phyloP scores from a whole-genome alignment of 352 stramenopile genomes.

The Porosira glacialis region DNA sequence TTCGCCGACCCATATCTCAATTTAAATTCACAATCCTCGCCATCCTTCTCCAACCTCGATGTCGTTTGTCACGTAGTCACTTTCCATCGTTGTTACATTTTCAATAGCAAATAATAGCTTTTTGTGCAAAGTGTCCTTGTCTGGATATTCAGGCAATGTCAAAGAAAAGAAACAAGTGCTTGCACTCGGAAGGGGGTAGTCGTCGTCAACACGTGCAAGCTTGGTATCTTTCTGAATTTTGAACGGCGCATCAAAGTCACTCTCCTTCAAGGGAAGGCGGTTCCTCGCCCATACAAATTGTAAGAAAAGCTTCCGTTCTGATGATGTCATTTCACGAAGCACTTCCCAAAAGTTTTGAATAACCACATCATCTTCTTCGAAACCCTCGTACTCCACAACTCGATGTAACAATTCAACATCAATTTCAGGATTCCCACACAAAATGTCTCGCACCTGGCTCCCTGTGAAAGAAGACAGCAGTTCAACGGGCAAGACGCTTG shows the following conservation, averaged over 20 bases:
- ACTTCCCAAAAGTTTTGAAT: conserved; percentile 95
- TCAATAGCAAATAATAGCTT: conserved; percentile 82
- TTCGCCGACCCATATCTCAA: not conserved
- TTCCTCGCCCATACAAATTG: conserved; percentile 97
- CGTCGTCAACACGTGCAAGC: conserved; percentile 58
- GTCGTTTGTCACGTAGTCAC: conserved; percentile 82
- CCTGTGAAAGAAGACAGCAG: conserved; percentile 93
- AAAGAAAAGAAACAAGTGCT: conserved; percentile 99
- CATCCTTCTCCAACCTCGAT: conserved; percentile 80
- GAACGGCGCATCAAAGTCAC: conserved; percentile 91
- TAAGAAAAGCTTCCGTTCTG: conserved; percentile 92
- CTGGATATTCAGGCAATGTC: conserved; percentile 89
- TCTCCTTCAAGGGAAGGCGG: conserved; percentile 92
- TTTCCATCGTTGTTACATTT: conserved; percentile 82
- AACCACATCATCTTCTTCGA: conserved; percentile 86
- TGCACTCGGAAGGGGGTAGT: conserved; percentile 90
- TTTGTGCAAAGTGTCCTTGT: conserved; percentile 67
- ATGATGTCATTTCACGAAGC: conserved; percentile 91
- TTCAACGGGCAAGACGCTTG: conserved; percentile 93
- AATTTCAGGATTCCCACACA: conserved; percentile 94
- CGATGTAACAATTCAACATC: conserved; percentile 93
- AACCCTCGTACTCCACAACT: conserved; percentile 96
- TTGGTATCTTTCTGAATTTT: conserved; percentile 80
- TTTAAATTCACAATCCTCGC: conserved; percentile 46
- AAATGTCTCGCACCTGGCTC: conserved; percentile 91